Evolutionary conservation across 139 green algal species (phyloP).

Genomic region (Ulvella scutata): DNA sequence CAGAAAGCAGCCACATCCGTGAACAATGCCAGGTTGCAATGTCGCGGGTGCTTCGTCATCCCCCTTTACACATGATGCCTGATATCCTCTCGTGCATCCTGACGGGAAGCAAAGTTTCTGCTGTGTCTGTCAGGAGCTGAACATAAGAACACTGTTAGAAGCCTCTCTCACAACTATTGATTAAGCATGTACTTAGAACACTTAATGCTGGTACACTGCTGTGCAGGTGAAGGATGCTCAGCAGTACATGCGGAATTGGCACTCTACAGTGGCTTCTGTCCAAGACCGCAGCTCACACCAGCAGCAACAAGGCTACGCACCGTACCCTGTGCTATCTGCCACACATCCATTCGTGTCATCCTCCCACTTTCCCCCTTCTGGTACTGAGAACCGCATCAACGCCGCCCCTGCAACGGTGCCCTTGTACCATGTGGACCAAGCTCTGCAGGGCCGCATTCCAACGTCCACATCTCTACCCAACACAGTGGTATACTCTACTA

Average conservation of each 20-base stretch:
- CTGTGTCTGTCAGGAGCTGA: neutral
- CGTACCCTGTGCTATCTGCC: neutral
- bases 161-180: neutral
- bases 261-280: too few species aligned
- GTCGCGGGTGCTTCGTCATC: neutral
- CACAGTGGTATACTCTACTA: neutral
- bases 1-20: neutral
- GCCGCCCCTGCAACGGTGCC: neutral
- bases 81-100: too few species aligned
- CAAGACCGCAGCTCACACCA: too few species aligned
- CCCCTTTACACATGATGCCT: neutral
- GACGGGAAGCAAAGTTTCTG: too few species aligned
- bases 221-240: neutral
- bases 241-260: neutral
- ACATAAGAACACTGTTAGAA: neutral
- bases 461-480: neutral
- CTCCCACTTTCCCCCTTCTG: neutral
- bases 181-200: neutral
- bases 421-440: too few species aligned
- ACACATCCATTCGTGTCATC: neutral
- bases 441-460: too few species aligned
- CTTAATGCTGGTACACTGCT: neutral
- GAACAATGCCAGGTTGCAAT: neutral
- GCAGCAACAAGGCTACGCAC: neutral
- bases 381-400: neutral